These are phyloP conservation scores for Colletotrichum graminicola DNA, from an alignment of 2,329 filamentous ascomycete genomes.

Conservation along the genomic window DNA sequence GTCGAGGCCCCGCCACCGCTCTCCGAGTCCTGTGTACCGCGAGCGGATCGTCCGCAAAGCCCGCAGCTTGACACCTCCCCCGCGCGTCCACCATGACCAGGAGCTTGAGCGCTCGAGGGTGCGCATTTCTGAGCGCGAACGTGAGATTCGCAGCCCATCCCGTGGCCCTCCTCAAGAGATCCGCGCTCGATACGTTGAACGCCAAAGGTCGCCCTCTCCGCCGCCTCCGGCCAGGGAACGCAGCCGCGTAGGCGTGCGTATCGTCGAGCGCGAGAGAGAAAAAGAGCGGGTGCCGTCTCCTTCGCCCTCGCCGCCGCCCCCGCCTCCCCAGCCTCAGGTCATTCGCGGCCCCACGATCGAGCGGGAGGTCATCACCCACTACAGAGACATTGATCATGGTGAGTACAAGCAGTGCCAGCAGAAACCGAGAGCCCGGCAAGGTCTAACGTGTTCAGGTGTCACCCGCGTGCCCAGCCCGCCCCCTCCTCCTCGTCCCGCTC, in stretches of 20 bases:
- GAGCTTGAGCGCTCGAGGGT: slow-evolving; percentile 53
- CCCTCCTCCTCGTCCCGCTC: slow-evolving; percentile 63
- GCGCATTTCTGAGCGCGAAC: slow-evolving; percentile 57
- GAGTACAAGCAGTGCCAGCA: slow-evolving; percentile 50
- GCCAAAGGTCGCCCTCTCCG: slow-evolving; percentile 54
- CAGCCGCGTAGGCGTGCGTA: slow-evolving; percentile 49
- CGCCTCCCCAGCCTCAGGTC: slow-evolving; percentile 71
- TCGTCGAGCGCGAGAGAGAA: slow-evolving; percentile 61
- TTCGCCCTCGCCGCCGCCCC: slow-evolving; percentile 65
- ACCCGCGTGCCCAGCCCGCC: slow-evolving; percentile 61
- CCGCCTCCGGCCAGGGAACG: slow-evolving; percentile 38
- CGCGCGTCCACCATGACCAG: slow-evolving; percentile 42
- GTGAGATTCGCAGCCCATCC: slow-evolving; percentile 53
- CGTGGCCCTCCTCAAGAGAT: slow-evolving; percentile 50
- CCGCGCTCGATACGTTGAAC: slow-evolving; percentile 57
- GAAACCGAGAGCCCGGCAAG: not conserved
- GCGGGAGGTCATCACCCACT: slow-evolving; percentile 90
- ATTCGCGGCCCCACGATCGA: slow-evolving; percentile 85
- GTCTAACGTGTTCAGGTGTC: slow-evolving; percentile 55
- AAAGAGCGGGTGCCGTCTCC: slow-evolving; percentile 59
- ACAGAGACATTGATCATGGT: slow-evolving; percentile 90
- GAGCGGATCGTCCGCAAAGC: slow-evolving; percentile 57
- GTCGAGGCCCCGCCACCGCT: slow-evolving; percentile 58
- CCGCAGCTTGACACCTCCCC: slow-evolving; percentile 58
- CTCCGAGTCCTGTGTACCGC: slow-evolving; percentile 54